Conservation (phyloP, 2,329 filamentous ascomycete species). For the Trichoderma simmonsii region DNA sequence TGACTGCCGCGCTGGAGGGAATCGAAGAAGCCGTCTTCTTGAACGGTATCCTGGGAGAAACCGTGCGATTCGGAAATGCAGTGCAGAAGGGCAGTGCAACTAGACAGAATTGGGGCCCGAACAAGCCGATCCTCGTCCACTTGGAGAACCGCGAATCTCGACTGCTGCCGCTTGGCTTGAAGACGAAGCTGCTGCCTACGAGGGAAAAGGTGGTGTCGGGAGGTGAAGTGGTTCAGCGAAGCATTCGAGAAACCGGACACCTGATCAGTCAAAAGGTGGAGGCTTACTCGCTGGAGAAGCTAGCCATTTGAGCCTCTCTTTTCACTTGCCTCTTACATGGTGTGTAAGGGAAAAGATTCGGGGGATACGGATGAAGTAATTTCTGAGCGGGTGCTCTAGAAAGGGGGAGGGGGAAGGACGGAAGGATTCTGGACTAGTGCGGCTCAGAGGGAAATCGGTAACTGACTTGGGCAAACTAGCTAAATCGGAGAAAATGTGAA, state of each 20-base stretch:
- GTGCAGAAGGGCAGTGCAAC: slow-evolving; percentile 33
- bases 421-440: slow-evolving; percentile 7
- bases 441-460: slow-evolving; percentile 2
- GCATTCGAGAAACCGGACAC: slow-evolving; percentile 69
- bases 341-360: not conserved
- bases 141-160: slow-evolving; percentile 45
- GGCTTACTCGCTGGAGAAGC: slow-evolving; percentile 78
- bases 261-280: slow-evolving; percentile 76
- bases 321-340: not conserved
- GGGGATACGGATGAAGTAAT: not conserved
- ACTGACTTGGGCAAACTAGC: not conserved
- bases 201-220: slow-evolving; percentile 60
- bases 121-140: slow-evolving; percentile 43
- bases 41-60: slow-evolving; percentile 62
- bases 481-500: not conserved
- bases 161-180: slow-evolving; percentile 71
- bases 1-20: slow-evolving; percentile 68
- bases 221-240: slow-evolving; percentile 69
- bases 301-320: slow-evolving; percentile 55
- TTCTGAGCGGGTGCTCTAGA: not conserved
- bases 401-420: not conserved
- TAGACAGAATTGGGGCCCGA: slow-evolving; percentile 31
- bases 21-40: slow-evolving; percentile 67
- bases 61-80: slow-evolving; percentile 57
- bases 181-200: slow-evolving; percentile 51